Evolutionary conservation across 257 asterid genomes (phyloP).

Genomic region (Lavandula angustifolia): DNA sequence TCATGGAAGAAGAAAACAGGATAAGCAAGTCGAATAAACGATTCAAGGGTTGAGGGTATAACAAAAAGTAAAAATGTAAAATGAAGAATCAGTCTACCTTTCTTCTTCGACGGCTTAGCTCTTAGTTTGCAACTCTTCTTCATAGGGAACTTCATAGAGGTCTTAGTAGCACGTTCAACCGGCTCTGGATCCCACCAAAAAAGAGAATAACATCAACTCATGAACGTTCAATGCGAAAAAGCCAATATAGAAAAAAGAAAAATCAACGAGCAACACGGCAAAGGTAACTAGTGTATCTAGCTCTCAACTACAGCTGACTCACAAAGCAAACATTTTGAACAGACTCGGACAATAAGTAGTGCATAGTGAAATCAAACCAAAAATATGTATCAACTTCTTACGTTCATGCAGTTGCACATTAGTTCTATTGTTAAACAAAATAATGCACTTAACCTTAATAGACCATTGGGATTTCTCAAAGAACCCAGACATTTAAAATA

Average conservation of each 20-base stretch:
- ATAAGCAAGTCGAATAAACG: neutral
- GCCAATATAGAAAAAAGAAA: neutral
- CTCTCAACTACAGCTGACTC: neutral
- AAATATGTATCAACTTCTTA: neutral
- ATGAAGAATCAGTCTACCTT: slow-evolving; percentile 43
- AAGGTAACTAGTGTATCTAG: neutral
- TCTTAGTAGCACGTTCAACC: slow-evolving; percentile 37
- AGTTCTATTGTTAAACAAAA: neutral
- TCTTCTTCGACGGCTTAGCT: slow-evolving; percentile 58
- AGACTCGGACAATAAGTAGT: neutral
- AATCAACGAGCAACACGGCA: neutral
- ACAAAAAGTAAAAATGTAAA: neutral
- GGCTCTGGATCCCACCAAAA: slow-evolving; percentile 36
- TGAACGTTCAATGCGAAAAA: neutral
- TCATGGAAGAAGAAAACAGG: neutral
- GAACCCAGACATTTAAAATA: neutral
- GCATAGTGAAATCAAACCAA: neutral
- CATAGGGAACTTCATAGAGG: slow-evolving; percentile 54
- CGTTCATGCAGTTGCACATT: neutral
- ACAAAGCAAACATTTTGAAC: neutral
- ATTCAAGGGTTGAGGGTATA: neutral
- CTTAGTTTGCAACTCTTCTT: slow-evolving; percentile 62
- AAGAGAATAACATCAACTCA: neutral
- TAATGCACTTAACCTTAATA: neutral
- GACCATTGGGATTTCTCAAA: neutral